phyloP scores from a whole-genome alignment of 257 asterid genomes.

The Echium plantagineum region DNA sequence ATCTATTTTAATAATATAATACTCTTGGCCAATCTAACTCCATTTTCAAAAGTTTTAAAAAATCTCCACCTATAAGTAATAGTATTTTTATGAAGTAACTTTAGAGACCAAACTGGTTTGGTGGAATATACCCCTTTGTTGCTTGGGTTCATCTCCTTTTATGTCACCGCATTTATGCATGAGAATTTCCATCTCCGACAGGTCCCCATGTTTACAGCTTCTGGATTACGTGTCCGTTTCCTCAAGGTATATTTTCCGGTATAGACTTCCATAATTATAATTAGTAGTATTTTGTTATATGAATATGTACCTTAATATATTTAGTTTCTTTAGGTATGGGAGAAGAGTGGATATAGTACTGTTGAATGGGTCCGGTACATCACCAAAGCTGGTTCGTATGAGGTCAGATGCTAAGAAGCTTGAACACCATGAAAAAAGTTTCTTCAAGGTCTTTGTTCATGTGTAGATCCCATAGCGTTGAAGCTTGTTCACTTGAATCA shows the following conservation, averaged over 20 bases:
- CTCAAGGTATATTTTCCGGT: slow-evolving; percentile 53
- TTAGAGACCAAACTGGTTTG: no score
- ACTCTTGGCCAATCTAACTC: no score
- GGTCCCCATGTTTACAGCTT: slow-evolving; percentile 99
- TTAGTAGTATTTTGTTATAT: not conserved
- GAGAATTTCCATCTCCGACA: slow-evolving; percentile 17
- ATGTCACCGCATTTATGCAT: not conserved
- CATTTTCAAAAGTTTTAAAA: no score
- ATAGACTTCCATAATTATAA: not conserved
- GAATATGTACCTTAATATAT: slow-evolving; percentile 10
- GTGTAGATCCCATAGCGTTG: no score
- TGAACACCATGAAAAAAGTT: no score
- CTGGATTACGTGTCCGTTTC: slow-evolving; percentile 96
- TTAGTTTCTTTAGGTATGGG: slow-evolving; percentile 75
- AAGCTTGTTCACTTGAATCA: no score
- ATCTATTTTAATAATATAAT: no score
- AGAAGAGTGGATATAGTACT: slow-evolving; percentile 96
- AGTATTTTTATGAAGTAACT: no score
- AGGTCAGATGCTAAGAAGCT: slow-evolving; percentile 64
- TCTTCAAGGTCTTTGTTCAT: no score
- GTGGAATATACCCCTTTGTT: no score
- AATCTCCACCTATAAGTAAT: no score
- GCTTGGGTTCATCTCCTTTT: not conserved
- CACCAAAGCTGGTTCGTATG: slow-evolving; percentile 96
- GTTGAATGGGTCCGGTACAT: slow-evolving; percentile 99